Evolutionary conservation across 2,329 filamentous ascomycete species (phyloP).

Genomic region (Xylariales sp.): DNA sequence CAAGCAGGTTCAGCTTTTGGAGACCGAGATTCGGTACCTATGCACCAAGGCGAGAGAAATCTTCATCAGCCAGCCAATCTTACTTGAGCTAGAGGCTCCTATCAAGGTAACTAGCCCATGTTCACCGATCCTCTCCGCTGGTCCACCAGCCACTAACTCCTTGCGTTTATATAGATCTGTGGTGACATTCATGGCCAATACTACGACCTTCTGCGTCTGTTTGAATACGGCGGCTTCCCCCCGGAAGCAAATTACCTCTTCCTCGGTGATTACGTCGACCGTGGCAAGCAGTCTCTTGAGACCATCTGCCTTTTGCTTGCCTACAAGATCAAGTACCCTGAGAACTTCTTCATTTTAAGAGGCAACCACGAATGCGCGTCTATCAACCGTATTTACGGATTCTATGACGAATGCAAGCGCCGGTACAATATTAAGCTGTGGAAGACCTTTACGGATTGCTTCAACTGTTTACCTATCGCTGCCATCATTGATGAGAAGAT

Average conservation of each 20-base stretch:
- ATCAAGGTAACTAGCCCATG: slow-evolving; percentile 83
- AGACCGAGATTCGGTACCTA: slow-evolving; percentile 94
- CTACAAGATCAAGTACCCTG: slow-evolving; percentile 97
- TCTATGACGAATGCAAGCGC: slow-evolving; percentile 98
- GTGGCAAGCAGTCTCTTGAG: slow-evolving; percentile 94
- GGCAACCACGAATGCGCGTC: slow-evolving; percentile 98
- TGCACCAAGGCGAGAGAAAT: slow-evolving; percentile 99
- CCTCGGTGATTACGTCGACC: slow-evolving; percentile 94
- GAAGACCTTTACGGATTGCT: slow-evolving; percentile 98
- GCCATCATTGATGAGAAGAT: slow-evolving; percentile 99
- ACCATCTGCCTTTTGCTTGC: slow-evolving; percentile 92
- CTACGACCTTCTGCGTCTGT: slow-evolving; percentile 95
- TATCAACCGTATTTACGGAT: slow-evolving; percentile 94
- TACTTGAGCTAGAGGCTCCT: slow-evolving; percentile 96
- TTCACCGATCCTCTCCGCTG: too few relatives aligned
- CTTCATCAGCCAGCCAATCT: slow-evolving; percentile 98
- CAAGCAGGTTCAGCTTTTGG: slow-evolving; percentile 97
- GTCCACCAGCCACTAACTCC: slow-evolving; percentile 22
- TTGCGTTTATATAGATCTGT: slow-evolving; percentile 76
- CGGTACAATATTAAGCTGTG: slow-evolving; percentile 96
- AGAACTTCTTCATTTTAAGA: slow-evolving; percentile 95
- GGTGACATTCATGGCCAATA: slow-evolving; percentile 99
- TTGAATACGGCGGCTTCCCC: slow-evolving; percentile 98
- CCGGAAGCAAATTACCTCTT: slow-evolving; percentile 99
- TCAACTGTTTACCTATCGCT: slow-evolving; percentile 94